Conservation (phyloP, 108 stramenopile genomes). For the Schizochytrium sp. region DNA sequence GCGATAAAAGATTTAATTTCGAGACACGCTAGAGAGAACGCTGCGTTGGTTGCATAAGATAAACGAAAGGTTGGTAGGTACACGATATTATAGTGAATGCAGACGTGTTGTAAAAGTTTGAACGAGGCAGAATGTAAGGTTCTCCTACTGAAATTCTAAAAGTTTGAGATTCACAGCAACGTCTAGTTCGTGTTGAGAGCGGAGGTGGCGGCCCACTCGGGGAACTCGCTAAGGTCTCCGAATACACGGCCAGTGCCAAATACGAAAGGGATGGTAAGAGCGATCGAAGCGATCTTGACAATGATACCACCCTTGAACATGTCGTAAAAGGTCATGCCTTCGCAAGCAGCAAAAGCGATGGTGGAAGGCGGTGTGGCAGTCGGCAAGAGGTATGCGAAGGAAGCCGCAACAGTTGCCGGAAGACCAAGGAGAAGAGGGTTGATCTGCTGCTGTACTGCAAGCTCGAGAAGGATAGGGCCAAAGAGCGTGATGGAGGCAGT, state of each 20-base stretch:
- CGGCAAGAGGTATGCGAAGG: neutral
- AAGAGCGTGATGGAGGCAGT: slow-evolving; percentile 16
- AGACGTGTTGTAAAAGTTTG: no score
- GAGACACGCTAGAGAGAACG: no score
- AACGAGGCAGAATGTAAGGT: no score
- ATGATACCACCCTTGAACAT: slow-evolving; percentile 9
- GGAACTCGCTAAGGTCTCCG: neutral
- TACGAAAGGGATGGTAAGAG: neutral
- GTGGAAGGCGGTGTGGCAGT: slow-evolving; percentile 4
- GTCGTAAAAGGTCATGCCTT: neutral
- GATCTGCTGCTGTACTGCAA: neutral
- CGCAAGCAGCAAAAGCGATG: slow-evolving; percentile 4
- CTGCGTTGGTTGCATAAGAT: no score
- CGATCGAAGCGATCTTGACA: neutral
- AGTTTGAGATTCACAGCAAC: no score
- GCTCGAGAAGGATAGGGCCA: neutral
- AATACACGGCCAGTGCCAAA: neutral
- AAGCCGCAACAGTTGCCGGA: neutral
- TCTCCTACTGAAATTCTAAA: no score
- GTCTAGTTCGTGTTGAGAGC: no score
- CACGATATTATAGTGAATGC: no score
- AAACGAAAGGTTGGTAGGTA: no score
- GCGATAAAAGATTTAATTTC: no score
- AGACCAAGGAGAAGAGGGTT: slow-evolving; percentile 1
- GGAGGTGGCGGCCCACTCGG: neutral